These are phyloP conservation scores for Penicillium simplicissimum DNA, from an alignment of 495 filamentous ascomycete genomes.

Conservation along the genomic window DNA sequence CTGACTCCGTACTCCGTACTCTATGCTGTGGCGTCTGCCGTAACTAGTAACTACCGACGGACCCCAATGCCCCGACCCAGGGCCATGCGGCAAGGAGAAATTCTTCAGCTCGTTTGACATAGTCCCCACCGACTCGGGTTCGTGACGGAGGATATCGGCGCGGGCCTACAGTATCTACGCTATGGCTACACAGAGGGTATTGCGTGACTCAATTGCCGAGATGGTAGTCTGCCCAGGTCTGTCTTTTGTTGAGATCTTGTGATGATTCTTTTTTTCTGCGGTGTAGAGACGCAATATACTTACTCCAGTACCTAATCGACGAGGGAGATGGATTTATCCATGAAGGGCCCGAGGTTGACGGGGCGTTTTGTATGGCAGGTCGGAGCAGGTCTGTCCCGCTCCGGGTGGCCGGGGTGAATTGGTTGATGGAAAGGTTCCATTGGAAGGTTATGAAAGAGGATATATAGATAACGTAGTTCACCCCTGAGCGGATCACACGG, in stretches of 20 bases:
- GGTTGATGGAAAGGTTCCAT: neutral
- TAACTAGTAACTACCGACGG: neutral
- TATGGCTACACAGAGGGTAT: neutral
- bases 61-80: neutral
- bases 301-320: neutral
- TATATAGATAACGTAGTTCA: too few species aligned
- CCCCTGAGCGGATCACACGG: too few species aligned
- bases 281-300: neutral
- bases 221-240: neutral
- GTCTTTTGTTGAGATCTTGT: neutral
- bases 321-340: neutral
- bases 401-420: neutral
- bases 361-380: neutral
- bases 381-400: neutral
- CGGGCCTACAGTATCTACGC: neutral
- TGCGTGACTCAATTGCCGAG: neutral
- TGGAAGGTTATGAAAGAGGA: neutral
- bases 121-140: neutral
- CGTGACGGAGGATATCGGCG: neutral
- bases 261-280: neutral
- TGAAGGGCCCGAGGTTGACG: neutral
- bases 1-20: neutral
- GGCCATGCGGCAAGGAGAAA: neutral
- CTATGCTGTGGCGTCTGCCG: too few species aligned
- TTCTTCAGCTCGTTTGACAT: neutral